A percentile compares a stretch with the other conserved stretches of the same genome.
Evolutionary conservation across 139 green algal species (phyloP).

Genomic region (Chlamydomonas sp.): DNA sequence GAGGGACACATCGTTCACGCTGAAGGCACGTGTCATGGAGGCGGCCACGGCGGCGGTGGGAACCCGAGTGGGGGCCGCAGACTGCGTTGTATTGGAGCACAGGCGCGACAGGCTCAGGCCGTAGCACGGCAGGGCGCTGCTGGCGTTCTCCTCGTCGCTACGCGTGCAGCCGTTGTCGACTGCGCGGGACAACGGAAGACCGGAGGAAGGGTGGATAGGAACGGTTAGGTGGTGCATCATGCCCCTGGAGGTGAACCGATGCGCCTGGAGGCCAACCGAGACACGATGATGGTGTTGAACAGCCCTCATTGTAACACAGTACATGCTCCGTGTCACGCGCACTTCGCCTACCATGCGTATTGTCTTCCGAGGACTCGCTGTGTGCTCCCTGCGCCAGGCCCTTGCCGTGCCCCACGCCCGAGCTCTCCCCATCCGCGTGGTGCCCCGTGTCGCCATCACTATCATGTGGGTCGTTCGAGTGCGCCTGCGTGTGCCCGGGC

Average conservation of each 20-base stretch:
- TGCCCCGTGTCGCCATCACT: constrained; percentile 36
- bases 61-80: background rate
- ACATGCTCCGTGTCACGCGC: background rate
- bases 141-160: too few species aligned
- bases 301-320: background rate
- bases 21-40: constrained; percentile 17
- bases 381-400: background rate
- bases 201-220: too few species aligned
- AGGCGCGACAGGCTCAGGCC: too few species aligned
- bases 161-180: too few species aligned
- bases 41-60: background rate
- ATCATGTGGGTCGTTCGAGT: background rate
- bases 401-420: constrained; percentile 18
- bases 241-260: too few species aligned
- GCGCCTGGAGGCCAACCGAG: too few species aligned
- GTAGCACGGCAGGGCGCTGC: too few species aligned
- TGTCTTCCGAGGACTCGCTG: constrained; percentile 34
- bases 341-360: constrained; percentile 3
- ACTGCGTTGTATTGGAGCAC: background rate
- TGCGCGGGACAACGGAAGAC: too few species aligned
- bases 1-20: constrained; percentile 14
- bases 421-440: constrained; percentile 17
- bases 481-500: background rate
- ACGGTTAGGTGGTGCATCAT: too few species aligned
- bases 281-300: background rate